A percentile compares a stretch with the other conserved stretches of the same genome.
These are phyloP conservation scores for Sporisorium reilianum DNA, from an alignment of 1,284 basidiomycete species.

Conservation along the genomic window DNA sequence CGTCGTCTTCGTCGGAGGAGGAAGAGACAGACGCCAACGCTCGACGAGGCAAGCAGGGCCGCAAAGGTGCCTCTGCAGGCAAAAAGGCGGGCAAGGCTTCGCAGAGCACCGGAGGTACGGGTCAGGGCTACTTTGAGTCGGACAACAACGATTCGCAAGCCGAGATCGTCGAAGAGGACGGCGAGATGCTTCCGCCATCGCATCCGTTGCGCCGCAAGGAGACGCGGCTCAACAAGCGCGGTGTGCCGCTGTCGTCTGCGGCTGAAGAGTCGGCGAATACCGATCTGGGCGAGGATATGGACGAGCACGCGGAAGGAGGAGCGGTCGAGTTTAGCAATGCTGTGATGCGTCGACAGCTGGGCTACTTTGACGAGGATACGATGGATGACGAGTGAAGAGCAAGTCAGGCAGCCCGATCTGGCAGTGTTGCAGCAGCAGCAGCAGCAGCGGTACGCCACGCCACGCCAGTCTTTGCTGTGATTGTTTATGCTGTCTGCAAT, in stretches of 20 bases:
- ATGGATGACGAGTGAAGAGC: conserved; percentile 23
- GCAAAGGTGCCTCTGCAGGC: conserved; percentile 11
- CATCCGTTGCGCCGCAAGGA: conserved; percentile 44
- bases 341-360: conserved; percentile 36
- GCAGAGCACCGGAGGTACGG: conserved; percentile 5
- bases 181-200: conserved; percentile 36
- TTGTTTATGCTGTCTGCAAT: neutral
- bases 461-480: neutral
- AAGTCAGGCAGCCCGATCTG: neutral
- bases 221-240: conserved; percentile 35
- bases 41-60: conserved; percentile 7
- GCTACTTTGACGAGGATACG: conserved; percentile 33
- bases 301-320: conserved; percentile 35
- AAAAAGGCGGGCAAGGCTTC: conserved; percentile 22
- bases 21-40: conserved; percentile 34
- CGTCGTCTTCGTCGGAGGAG: conserved; percentile 26
- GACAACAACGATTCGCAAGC: conserved; percentile 32
- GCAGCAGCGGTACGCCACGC: neutral
- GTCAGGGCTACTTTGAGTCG: conserved; percentile 35
- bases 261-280: conserved; percentile 38
- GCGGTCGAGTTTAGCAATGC: conserved; percentile 18
- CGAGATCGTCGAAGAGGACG: conserved; percentile 47
- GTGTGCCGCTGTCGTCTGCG: conserved; percentile 21
- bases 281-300: conserved; percentile 43
- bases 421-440: no score